phyloP scores from a whole-genome alignment of 1,284 basidiomycete genomes.

The Ganoderma lingzhi region DNA sequence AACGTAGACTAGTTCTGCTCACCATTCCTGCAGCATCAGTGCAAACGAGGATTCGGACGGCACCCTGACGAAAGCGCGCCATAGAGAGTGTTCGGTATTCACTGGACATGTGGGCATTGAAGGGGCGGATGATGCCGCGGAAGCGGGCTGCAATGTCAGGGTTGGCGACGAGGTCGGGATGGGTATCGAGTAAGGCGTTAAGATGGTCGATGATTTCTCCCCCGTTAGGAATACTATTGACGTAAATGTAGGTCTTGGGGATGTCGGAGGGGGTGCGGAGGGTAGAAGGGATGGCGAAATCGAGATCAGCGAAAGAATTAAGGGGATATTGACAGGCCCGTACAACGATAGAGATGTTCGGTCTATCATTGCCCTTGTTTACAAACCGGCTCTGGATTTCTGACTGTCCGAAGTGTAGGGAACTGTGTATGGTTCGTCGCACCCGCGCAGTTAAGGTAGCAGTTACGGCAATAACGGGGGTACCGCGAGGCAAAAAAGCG shows the following conservation, averaged over 20 bases:
- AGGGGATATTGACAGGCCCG: slow-evolving; percentile 47
- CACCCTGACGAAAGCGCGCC: slow-evolving; percentile 24
- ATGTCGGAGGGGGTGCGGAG: slow-evolving; percentile 18
- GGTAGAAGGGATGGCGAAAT: slow-evolving; percentile 44
- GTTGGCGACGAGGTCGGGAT: no score
- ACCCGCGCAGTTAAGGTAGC: no score
- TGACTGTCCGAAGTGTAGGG: slow-evolving; percentile 40
- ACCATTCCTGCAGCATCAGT: slow-evolving; percentile 43
- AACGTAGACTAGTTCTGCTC: slow-evolving; percentile 4
- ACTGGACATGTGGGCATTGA: slow-evolving; percentile 33
- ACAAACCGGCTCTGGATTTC: slow-evolving; percentile 10
- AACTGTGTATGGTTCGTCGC: slow-evolving; percentile 17
- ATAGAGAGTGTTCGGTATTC: slow-evolving; percentile 31
- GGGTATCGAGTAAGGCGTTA: no score
- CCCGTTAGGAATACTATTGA: slow-evolving; percentile 32
- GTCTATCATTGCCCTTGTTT: slow-evolving; percentile 47
- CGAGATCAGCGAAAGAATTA: slow-evolving; percentile 46
- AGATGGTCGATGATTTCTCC: slow-evolving; percentile 35
- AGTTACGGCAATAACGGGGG: no score
- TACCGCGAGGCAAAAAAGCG: no score
- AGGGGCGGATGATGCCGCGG: slow-evolving; percentile 25
- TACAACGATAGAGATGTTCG: slow-evolving; percentile 48
- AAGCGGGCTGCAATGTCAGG: background rate
- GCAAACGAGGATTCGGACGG: slow-evolving; percentile 34
- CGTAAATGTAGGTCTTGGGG: slow-evolving; percentile 36